Evolutionary conservation across 768 basidiomycete genomes (phyloP), one percentile per base, ranked within the genome.

Genomic region (Suillus brevipes): DNA sequence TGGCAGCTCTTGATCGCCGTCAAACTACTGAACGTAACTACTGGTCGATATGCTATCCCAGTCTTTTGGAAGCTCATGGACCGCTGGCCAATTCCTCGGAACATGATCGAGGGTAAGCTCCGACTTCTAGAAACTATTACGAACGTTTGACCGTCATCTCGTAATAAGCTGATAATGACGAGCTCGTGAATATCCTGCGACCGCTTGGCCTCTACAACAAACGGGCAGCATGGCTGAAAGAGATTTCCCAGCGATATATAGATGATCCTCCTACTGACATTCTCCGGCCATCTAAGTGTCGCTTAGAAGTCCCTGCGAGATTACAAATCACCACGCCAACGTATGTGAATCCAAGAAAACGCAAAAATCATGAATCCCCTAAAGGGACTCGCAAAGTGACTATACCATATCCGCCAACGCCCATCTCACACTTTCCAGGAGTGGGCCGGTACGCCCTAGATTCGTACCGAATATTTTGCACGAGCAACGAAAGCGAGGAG

Each of bases 1-100:
- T 92, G 90, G 89, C 89, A 86, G 72, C 73, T 92, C 42, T 78
- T 92, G 8, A 79, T 92, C 23, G 88, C 87, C 1, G 85, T 85
- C 7, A 87, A 83, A 42, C 77, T 92, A 6, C 82, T 92, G 23
- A 92, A 93, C 70, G 87, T 88, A 71, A 91, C 91, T 0, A 75
- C 84, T 0, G 90, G 87, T 16, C 83, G 82, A 69, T 75, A 81
- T 16, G 88, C 89, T 10, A 81, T 90, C 38, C 91, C 91, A 3
- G 78, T 88, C 16, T 90, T 91, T 69, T 85, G 83, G 81, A 73
- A 78, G 25, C 78, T 92, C 34, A 70, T 90, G 18, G 65, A 73
- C 6, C 79, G 74, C 25, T 92, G 89, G 86, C 84, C 86, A 3
- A 87, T 83, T 0, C 83, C 90, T 10, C 77, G 75, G 62, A 79